A percentile compares a stretch with the other conserved stretches of the same genome.
phyloP scores from a whole-genome alignment of 345 rosid species.

The Lumnitzera racemosa region DNA sequence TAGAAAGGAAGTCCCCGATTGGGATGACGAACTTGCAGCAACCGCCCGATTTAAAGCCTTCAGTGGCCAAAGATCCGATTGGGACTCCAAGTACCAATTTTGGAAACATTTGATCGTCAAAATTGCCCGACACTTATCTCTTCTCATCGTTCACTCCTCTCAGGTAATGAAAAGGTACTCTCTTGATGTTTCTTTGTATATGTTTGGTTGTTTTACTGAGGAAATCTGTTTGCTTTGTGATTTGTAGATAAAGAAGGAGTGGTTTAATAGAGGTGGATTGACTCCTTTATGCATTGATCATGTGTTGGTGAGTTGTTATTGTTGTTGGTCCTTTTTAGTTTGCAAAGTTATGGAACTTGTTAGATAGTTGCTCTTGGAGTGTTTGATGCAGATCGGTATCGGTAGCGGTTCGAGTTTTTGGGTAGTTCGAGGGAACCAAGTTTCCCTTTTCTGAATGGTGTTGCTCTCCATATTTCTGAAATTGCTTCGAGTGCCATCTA shows the following conservation, averaged over 20 bases:
- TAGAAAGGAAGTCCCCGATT: slow-evolving; percentile 58
- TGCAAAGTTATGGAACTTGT: no score
- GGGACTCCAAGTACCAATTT: slow-evolving; percentile 65
- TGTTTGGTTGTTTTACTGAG: not conserved
- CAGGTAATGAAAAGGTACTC: slow-evolving; percentile 33
- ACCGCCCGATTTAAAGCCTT: slow-evolving; percentile 84
- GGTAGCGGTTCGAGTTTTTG: no score
- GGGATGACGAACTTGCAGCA: slow-evolving; percentile 72
- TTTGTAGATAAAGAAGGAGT: slow-evolving; percentile 44
- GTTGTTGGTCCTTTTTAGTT: not conserved
- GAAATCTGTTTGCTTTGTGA: not conserved
- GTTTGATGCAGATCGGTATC: no score
- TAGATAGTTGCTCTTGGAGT: no score
- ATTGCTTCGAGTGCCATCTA: no score
- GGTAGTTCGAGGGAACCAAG: no score
- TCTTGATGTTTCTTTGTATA: not conserved
- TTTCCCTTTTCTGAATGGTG: no score
- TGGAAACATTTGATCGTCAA: slow-evolving; percentile 72
- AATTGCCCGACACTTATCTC: slow-evolving; percentile 44
- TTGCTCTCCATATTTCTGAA: no score
- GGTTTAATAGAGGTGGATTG: slow-evolving; percentile 79
- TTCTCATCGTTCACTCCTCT: slow-evolving; percentile 42
- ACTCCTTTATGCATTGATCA: slow-evolving; percentile 77
- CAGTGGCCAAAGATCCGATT: slow-evolving; percentile 85
- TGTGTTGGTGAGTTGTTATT: slow-evolving; percentile 54